Evolutionary conservation across 2,329 filamentous ascomycete species (phyloP).

Genomic region (Epichloe bromicola): DNA sequence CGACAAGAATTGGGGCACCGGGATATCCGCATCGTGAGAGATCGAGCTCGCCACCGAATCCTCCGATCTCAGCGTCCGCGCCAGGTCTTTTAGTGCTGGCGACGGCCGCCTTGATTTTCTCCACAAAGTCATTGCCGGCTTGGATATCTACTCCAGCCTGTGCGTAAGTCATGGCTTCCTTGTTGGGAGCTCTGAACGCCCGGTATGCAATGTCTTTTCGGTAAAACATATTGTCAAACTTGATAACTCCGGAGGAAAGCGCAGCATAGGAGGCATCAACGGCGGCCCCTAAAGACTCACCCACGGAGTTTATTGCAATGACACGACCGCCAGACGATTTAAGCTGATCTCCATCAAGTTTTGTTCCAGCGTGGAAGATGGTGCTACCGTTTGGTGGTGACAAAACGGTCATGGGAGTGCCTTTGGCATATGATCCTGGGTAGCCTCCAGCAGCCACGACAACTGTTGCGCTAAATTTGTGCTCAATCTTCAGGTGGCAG

Average conservation of each 20-base stretch:
- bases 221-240: constrained; percentile 83
- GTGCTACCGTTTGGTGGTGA: constrained; percentile 35
- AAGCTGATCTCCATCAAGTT: constrained; percentile 47
- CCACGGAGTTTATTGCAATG: constrained; percentile 77
- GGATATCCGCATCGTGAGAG: constrained; percentile 61
- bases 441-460: constrained; percentile 92
- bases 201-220: constrained; percentile 85
- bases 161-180: constrained; percentile 69
- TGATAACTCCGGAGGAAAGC: constrained; percentile 52
- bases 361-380: constrained; percentile 90
- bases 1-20: constrained; percentile 70
- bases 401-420: constrained; percentile 43
- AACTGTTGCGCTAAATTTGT: constrained; percentile 73
- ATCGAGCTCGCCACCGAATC: constrained; percentile 62
- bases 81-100: constrained; percentile 72
- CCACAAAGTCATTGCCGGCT: constrained; percentile 82
- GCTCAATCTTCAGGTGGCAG: constrained; percentile 53
- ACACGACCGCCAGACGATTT: constrained; percentile 79
- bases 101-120: constrained; percentile 85
- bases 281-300: constrained; percentile 61
- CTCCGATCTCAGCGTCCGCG: constrained; percentile 85
- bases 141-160: constrained; percentile 90
- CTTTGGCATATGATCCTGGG: constrained; percentile 74
- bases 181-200: constrained; percentile 38
- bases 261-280: constrained; percentile 81